Base-by-base conservation (phyloP, 2,329 filamentous ascomycete species). In the Venturia pyrina region DNA sequence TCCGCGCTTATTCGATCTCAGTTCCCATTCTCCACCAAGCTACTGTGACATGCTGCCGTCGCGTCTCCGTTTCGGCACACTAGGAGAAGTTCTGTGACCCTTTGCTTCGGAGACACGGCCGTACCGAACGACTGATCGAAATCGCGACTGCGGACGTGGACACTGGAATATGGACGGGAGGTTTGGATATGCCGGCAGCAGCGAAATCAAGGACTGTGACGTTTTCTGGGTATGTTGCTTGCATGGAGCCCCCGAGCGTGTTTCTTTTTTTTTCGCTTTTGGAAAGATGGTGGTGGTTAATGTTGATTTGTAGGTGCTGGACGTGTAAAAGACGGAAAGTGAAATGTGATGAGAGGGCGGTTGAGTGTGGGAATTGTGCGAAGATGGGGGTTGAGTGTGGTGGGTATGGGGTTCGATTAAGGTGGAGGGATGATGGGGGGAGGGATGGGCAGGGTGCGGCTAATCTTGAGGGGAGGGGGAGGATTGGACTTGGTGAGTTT, bases 301-400 rank as follows among this genome's bases (percentile, higher is more conserved):
- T 37, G 32, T 6, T 1, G 15, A 10, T 34, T 10, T 11, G 8
- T 7, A 50, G 62, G 41, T 64, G 62, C 32, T 48, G 34, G 40
- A 44, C 41, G 34, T 64, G 62, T 44, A 64, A 64, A 7, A 50
- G 8, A n/a, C 11, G 62, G 17, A 64, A 64, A 17, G 62, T 64
- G 4, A 64, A 64, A 24, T 64, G 62, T 44, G 62, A 64, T 50
- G 62, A 64, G 44, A 50, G 7, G 11, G 24, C 34, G 17, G 21
- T 3, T 8, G 34, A 48, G 24, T 64, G 62, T 24, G 34, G 46
- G 8, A 64, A 64, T 28, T 64, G 62, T 37, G n/a, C 13, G 11
- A 46, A 19, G 44, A 44, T 48, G 41, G 46, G 46, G 28, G 21
- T 64, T 19, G 62, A 48, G 15, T 64, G 62, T 28, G 53, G 53